Conservation (phyloP, 2,329 filamentous ascomycete genomes). For the Dothiorella sarmentorum region DNA sequence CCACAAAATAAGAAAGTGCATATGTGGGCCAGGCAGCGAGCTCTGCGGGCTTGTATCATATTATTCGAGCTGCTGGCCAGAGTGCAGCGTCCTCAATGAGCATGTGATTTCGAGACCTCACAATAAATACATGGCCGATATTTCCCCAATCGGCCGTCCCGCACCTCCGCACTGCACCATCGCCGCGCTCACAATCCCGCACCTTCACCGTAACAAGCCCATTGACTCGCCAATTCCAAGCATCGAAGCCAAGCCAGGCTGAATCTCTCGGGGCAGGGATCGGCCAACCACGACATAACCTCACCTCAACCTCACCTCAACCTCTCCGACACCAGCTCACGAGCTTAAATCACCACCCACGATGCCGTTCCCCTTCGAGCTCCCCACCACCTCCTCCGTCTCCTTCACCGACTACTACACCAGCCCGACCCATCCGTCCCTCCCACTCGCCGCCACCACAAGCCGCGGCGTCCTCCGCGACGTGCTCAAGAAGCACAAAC, state of each 20-base stretch:
- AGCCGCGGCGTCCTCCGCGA: conserved; percentile 80
- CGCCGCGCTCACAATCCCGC: background rate
- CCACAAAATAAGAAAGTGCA: background rate
- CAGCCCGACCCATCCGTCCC: conserved; percentile 81
- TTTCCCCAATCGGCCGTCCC: background rate
- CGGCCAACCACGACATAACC: background rate
- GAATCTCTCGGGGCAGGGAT: conserved; percentile 8
- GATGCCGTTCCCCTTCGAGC: conserved; percentile 87
- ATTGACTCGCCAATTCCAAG: background rate
- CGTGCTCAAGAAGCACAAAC: conserved; percentile 83
- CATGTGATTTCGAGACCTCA: conserved; percentile 8
- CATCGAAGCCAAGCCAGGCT: conserved; percentile 11
- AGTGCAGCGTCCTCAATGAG: conserved; percentile 11
- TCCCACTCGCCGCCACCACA: conserved; percentile 78
- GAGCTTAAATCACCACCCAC: background rate
- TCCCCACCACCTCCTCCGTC: conserved; percentile 86
- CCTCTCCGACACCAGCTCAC: conserved; percentile 20
- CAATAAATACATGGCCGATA: background rate
- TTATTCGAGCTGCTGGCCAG: background rate
- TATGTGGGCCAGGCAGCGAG: conserved; percentile 5
- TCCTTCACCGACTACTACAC: conserved; percentile 74
- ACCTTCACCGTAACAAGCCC: background rate
- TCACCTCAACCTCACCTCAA: conserved; percentile 16
- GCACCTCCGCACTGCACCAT: background rate
- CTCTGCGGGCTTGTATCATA: conserved; percentile 9